These are phyloP conservation scores for Claviceps citrina DNA, from an alignment of 2,329 filamentous ascomycete genomes.

Conservation along the genomic window DNA sequence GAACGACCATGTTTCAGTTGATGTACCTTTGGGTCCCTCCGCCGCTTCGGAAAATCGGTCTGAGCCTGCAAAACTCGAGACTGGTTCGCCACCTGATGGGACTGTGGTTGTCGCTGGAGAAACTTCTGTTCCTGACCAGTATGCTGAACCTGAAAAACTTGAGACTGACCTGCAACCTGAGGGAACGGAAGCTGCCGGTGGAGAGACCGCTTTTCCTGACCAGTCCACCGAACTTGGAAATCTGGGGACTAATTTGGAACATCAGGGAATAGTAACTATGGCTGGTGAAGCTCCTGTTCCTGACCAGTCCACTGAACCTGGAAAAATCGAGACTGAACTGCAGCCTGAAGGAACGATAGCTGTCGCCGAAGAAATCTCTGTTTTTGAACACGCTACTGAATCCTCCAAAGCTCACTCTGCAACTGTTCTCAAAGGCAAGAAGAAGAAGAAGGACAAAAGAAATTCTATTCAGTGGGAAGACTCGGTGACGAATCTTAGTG, in stretches of 20 bases:
- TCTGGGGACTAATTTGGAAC: not conserved
- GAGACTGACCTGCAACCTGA: not conserved
- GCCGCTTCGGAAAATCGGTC: not conserved
- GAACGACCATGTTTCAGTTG: not conserved
- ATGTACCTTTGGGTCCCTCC: not conserved
- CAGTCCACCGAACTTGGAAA: not conserved
- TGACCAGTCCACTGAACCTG: not conserved
- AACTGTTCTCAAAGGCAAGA: slow-evolving; percentile 1
- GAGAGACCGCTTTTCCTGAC: not conserved
- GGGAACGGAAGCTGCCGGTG: not conserved
- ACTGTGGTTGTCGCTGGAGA: not conserved
- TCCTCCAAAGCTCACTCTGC: not conserved
- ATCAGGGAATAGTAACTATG: no score
- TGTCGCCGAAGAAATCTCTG: not conserved
- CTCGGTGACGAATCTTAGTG: slow-evolving; percentile 2
- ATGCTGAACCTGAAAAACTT: not conserved
- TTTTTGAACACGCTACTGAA: not conserved
- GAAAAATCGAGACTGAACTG: not conserved
- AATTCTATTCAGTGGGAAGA: slow-evolving; percentile 11
- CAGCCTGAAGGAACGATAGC: not conserved
- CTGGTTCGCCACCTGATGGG: not conserved
- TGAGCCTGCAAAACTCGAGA: not conserved
- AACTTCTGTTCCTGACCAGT: not conserved
- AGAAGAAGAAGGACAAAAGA: slow-evolving; percentile 8
- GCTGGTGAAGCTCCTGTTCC: not conserved